phyloP scores from a whole-genome alignment of 225 moss, liverwort and hornwort species.

The Rhytidiadelphus loreus region DNA sequence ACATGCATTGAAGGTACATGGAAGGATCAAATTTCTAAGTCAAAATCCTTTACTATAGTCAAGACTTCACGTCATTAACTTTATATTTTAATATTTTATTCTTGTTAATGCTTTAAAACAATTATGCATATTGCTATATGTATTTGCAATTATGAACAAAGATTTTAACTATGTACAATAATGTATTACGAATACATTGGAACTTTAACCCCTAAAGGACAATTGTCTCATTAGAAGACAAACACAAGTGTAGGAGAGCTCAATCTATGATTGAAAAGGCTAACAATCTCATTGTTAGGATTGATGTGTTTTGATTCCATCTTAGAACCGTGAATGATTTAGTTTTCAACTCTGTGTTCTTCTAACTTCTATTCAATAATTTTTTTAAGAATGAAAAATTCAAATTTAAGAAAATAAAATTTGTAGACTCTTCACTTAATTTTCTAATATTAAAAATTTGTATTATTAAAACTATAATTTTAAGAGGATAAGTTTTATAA shows the following conservation, averaged over 20 bases:
- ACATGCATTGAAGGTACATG: accelerated
- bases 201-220: neutral
- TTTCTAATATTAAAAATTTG: neutral
- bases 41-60: neutral
- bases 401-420: too few relatives aligned
- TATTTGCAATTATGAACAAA: neutral
- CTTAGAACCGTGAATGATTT: too few relatives aligned
- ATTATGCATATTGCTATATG: neutral
- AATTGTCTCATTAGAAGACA: neutral
- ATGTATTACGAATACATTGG: too few relatives aligned
- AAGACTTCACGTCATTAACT: neutral
- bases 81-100: neutral
- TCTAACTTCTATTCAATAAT: too few relatives aligned
- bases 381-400: too few relatives aligned
- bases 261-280: neutral
- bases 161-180: neutral
- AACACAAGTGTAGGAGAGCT: neutral
- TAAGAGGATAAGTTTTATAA: too few relatives aligned
- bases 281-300: neutral
- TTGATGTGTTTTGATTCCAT: too few relatives aligned
- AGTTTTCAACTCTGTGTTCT: too few relatives aligned
- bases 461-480: neutral
- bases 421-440: neutral
- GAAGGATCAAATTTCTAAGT: neutral
- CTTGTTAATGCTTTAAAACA: neutral